phyloP scores from a whole-genome alignment of 164 flowering plant species.

The Sextonia rubra region DNA sequence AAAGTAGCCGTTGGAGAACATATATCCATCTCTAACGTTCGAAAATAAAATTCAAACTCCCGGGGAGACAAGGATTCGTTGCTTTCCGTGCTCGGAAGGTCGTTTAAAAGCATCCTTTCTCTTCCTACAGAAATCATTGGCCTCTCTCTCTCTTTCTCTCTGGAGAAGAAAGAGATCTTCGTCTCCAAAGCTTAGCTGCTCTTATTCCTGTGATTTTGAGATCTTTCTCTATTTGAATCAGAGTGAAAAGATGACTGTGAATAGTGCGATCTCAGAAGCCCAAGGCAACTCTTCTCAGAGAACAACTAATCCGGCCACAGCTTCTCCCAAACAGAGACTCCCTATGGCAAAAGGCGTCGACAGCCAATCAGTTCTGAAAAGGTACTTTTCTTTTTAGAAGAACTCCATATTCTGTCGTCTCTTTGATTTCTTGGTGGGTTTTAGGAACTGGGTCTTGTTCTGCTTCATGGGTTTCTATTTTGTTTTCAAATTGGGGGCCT shows the following conservation, averaged over 20 bases:
- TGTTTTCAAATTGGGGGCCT: background rate
- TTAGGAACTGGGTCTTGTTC: background rate
- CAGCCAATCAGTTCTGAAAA: slow-evolving; percentile 56
- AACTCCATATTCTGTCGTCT: background rate
- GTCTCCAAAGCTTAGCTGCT: background rate
- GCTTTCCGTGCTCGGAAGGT: background rate
- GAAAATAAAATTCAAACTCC: background rate
- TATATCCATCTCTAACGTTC: slow-evolving; percentile 10
- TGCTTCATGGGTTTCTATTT: background rate
- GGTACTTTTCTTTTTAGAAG: slow-evolving; percentile 19
- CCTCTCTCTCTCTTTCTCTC: background rate
- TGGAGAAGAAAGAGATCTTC: background rate
- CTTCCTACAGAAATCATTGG: too few relatives aligned
- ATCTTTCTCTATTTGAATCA: background rate
- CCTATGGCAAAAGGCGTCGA: slow-evolving; percentile 45
- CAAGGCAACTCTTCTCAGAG: slow-evolving; percentile 28
- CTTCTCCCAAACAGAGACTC: slow-evolving; percentile 30
- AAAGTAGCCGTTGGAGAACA: slow-evolving; percentile 12
- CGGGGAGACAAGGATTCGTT: background rate
- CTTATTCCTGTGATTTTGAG: background rate
- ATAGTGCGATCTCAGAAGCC: background rate
- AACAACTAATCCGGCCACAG: slow-evolving; percentile 21
- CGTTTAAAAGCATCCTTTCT: background rate
- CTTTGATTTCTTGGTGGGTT: background rate
- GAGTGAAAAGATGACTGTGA: slow-evolving; percentile 6